Conservation (phyloP, 805 yeast genomes). For the Wickerhamomyces rabaulensis region DNA sequence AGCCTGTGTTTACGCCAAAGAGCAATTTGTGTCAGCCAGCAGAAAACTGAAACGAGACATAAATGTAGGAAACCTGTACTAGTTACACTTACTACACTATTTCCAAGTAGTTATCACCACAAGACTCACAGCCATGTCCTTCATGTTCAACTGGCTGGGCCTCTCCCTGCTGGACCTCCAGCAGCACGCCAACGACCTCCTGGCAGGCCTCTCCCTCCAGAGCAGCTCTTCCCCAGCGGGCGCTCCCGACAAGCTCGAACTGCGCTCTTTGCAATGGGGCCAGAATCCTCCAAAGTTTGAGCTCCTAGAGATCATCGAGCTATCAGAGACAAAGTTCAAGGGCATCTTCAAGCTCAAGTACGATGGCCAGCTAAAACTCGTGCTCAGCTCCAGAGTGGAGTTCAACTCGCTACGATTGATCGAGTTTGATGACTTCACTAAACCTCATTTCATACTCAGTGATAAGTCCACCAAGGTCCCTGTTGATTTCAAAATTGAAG, state of each 20-base stretch:
- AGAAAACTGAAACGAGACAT: not conserved
- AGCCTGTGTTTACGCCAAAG: not conserved
- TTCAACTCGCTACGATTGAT: conserved; percentile 21
- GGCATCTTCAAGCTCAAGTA: conserved; percentile 22
- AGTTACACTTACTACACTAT: not conserved
- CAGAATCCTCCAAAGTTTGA: conserved; percentile 15
- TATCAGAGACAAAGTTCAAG: conserved; percentile 15
- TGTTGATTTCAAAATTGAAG: conserved; percentile 17
- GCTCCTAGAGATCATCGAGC: conserved; percentile 19
- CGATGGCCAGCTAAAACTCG: conserved; percentile 16
- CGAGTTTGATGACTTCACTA: conserved; percentile 22
- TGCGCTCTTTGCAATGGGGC: conserved; percentile 15
- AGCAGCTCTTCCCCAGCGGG: conserved; percentile 3
- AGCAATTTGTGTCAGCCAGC: not conserved
- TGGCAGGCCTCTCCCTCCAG: conserved; percentile 8
- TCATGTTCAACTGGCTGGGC: conserved; percentile 21
- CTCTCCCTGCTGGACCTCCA: conserved; percentile 18
- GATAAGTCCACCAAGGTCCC: conserved; percentile 22
- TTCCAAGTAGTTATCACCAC: not conserved
- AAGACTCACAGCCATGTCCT: conserved; percentile 14
- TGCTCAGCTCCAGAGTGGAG: conserved; percentile 18
- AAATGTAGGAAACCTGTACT: too few relatives aligned
- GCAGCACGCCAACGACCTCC: conserved; percentile 15
- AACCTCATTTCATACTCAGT: conserved; percentile 20
- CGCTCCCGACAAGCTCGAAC: conserved; percentile 17